These are phyloP conservation scores for Biscutella laevigata DNA, from an alignment of 441 rosid genomes.

Conservation along the genomic window DNA sequence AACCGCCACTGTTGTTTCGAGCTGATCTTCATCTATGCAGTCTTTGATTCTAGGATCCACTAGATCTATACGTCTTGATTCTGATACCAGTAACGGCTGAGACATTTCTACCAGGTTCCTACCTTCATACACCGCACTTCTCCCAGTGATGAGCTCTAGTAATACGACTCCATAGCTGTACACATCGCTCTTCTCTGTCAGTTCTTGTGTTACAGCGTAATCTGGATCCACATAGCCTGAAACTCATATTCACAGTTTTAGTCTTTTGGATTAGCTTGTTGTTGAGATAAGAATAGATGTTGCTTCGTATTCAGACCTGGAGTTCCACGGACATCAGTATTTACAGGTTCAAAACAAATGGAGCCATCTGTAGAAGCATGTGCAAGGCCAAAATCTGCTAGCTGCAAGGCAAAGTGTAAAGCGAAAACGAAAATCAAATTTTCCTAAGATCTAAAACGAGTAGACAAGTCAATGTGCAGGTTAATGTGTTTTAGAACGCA, in stretches of 20 bases:
- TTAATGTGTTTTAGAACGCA: too few relatives aligned
- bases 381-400: slow-evolving; percentile 95
- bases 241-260: too few relatives aligned
- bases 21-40: slow-evolving; percentile 64
- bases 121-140: slow-evolving; percentile 64
- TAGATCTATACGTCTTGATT: slow-evolving; percentile 46
- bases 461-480: not conserved
- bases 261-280: too few relatives aligned
- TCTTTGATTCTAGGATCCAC: slow-evolving; percentile 58
- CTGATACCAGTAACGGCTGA: slow-evolving; percentile 46
- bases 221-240: slow-evolving; percentile 98
- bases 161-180: slow-evolving; percentile 83
- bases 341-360: slow-evolving; percentile 73
- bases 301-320: too few relatives aligned
- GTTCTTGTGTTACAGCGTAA: slow-evolving; percentile 70
- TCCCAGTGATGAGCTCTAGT: slow-evolving; percentile 69
- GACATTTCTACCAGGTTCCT: slow-evolving; percentile 73
- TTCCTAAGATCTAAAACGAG: not conserved
- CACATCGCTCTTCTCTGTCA: slow-evolving; percentile 77
- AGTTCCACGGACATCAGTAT: slow-evolving; percentile 83
- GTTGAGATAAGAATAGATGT: too few relatives aligned
- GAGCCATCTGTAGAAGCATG: slow-evolving; percentile 90
- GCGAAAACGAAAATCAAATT: too few relatives aligned
- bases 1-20: slow-evolving; percentile 47
- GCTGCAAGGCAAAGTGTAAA: slow-evolving; percentile 33